Percentiles rank a stretch among this genome's conserved stretches.
Evolutionary conservation across 257 asterid species (phyloP).

Genomic region (Hygrophila difformis): DNA sequence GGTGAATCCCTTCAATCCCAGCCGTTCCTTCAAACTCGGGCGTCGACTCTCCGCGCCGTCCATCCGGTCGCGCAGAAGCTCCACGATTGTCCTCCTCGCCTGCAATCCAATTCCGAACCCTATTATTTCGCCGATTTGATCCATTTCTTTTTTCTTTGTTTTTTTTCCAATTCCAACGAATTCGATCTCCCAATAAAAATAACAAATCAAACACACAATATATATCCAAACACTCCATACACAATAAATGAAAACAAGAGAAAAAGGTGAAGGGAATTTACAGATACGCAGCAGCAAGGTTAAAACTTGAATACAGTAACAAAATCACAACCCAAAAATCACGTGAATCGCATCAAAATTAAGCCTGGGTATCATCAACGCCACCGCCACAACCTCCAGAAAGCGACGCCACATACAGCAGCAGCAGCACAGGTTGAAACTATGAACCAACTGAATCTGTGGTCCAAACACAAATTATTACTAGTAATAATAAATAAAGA

Average conservation of each 20-base stretch:
- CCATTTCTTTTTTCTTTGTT: slow-evolving; percentile 29
- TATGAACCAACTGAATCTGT: too few species aligned
- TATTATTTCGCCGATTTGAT: slow-evolving; percentile 33
- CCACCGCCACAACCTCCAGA: slow-evolving; percentile 27
- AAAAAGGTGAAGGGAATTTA: slow-evolving; percentile 15
- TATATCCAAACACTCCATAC: background rate
- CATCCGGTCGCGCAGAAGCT: slow-evolving; percentile 46
- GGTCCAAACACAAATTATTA: too few species aligned
- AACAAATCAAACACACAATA: background rate
- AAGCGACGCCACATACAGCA: slow-evolving; percentile 4
- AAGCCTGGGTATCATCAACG: slow-evolving; percentile 12
- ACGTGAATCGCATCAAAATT: slow-evolving; percentile 34
- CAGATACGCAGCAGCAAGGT: slow-evolving; percentile 13
- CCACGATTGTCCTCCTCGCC: slow-evolving; percentile 38
- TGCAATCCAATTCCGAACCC: slow-evolving; percentile 48
- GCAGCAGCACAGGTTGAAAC: too few species aligned
- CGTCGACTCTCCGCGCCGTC: slow-evolving; percentile 52
- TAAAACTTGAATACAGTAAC: slow-evolving; percentile 17
- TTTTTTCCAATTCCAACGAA: too few species aligned
- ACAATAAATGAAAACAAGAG: slow-evolving; percentile 21
- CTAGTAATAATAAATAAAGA: too few species aligned
- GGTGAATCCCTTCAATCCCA: slow-evolving; percentile 49
- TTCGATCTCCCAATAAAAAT: background rate
- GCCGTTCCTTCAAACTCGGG: slow-evolving; percentile 54
- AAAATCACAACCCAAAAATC: too few species aligned